A percentile compares a stretch with the other conserved stretches of the same genome.
phyloP scores from a whole-genome alignment of 1,139 yeast genomes.

The Geotrichum histeridarum region DNA sequence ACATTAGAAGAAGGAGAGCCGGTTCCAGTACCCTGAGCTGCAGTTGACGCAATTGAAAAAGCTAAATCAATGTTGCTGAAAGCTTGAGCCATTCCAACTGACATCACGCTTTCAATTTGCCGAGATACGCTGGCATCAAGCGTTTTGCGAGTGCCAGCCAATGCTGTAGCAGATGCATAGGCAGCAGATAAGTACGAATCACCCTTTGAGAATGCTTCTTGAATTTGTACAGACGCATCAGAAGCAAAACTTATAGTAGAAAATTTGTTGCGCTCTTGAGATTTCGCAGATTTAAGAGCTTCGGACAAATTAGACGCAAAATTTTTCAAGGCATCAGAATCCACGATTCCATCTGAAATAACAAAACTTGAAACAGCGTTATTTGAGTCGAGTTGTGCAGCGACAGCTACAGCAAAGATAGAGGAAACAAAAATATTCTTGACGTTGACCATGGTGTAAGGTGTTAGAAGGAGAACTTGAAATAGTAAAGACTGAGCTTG shows the following conservation, averaged over 20 bases:
- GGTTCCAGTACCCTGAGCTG: neutral
- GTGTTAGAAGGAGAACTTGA: neutral
- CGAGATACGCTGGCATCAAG: neutral
- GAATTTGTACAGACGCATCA: neutral
- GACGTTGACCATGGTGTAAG: neutral
- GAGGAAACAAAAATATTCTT: neutral
- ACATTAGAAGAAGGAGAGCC: too few relatives aligned
- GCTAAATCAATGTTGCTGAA: neutral
- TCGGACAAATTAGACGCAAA: neutral
- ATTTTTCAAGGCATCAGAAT: neutral
- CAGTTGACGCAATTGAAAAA: neutral
- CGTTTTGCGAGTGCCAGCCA: slow-evolving; percentile 41
- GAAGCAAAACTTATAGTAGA: too few relatives aligned
- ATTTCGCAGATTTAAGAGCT: neutral
- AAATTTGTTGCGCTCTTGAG: neutral
- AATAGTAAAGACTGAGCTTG: neutral
- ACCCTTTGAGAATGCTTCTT: neutral
- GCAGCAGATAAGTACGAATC: neutral
- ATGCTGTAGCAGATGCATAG: slow-evolving; percentile 45
- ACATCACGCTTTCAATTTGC: neutral
- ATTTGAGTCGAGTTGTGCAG: neutral
- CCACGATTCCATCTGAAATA: neutral
- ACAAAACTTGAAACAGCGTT: neutral
- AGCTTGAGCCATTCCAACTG: neutral
- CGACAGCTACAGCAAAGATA: neutral